phyloP scores from a whole-genome alignment of 441 rosid species.

The Euphorbia corollata region DNA sequence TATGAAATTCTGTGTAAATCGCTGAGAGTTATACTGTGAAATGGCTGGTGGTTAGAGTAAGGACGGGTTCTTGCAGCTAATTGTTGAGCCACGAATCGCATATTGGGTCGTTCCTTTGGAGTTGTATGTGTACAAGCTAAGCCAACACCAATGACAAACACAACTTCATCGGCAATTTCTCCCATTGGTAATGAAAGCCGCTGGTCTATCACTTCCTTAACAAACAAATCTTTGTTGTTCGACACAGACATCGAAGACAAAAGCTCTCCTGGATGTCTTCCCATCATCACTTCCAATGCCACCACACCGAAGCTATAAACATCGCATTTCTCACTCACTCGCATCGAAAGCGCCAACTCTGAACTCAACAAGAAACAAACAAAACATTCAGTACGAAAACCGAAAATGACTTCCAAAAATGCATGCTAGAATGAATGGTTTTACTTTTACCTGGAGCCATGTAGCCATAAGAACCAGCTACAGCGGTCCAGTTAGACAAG shows the following conservation, averaged over 20 bases:
- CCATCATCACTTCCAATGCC: conserved; percentile 37
- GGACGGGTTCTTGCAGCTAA: conserved; percentile 33
- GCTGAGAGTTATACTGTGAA: conserved; percentile 23
- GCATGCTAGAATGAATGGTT: background rate
- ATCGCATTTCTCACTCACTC: conserved; percentile 48
- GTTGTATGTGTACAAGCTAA: conserved; percentile 33
- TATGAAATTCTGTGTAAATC: conserved; percentile 22
- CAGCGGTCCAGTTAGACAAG: too few species aligned
- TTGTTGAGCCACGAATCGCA: conserved; percentile 53
- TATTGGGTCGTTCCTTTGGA: conserved; percentile 42
- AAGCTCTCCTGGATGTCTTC: conserved; percentile 59
- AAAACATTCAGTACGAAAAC: too few species aligned
- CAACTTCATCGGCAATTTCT: conserved; percentile 40
- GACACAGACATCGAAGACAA: conserved; percentile 27
- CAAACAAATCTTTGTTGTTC: conserved; percentile 20
- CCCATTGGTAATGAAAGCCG: conserved; percentile 35
- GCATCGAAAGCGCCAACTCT: conserved; percentile 58
- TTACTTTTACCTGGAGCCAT: conserved; percentile 2
- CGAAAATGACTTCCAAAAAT: too few species aligned
- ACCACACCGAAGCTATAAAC: conserved; percentile 62
- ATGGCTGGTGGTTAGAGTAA: conserved; percentile 24
- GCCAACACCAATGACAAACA: conserved; percentile 29
- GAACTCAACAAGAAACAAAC: conserved; percentile 9
- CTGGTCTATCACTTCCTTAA: conserved; percentile 45
- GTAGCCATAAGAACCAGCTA: too few species aligned